Evolutionary conservation across 2,329 filamentous ascomycete species (phyloP).

Genomic region (Gliomastix tumulicola): DNA sequence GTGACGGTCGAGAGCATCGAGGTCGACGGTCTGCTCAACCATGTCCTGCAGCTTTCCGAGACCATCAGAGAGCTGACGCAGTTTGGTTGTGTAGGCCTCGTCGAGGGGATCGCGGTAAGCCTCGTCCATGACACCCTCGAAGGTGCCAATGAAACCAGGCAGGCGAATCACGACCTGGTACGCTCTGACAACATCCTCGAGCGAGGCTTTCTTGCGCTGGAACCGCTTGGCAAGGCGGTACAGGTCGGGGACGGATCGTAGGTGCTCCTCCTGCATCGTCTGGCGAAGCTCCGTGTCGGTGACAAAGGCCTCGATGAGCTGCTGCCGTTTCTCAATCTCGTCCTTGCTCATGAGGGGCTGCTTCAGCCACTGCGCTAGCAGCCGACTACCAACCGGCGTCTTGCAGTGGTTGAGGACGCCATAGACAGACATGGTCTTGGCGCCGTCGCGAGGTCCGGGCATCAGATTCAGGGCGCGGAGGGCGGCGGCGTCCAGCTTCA

Average conservation of each 20-base stretch:
- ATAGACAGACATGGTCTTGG: constrained; percentile 96
- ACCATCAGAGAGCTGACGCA: constrained; percentile 69
- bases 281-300: constrained; percentile 89
- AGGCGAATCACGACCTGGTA: constrained; percentile 93
- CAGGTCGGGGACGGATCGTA: constrained; percentile 87
- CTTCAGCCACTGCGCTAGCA: constrained; percentile 95
- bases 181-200: constrained; percentile 91
- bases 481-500: constrained; percentile 95
- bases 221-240: constrained; percentile 93
- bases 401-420: constrained; percentile 96
- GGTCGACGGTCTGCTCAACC: constrained; percentile 96
- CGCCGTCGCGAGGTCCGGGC: constrained; percentile 87
- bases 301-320: constrained; percentile 91
- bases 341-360: constrained; percentile 88
- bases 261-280: constrained; percentile 93
- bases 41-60: constrained; percentile 88
- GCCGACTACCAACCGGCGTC: constrained; percentile 81
- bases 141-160: constrained; percentile 79
- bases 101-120: constrained; percentile 83
- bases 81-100: constrained; percentile 75
- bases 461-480: constrained; percentile 93
- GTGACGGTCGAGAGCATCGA: constrained; percentile 91
- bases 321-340: constrained; percentile 86
- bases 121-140: constrained; percentile 95
- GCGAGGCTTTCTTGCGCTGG: constrained; percentile 79